Evolutionary conservation across 2,329 filamentous ascomycete species (phyloP), one percentile per base, ranked within the genome.

Genomic region (Ophiostoma angusticollis): DNA sequence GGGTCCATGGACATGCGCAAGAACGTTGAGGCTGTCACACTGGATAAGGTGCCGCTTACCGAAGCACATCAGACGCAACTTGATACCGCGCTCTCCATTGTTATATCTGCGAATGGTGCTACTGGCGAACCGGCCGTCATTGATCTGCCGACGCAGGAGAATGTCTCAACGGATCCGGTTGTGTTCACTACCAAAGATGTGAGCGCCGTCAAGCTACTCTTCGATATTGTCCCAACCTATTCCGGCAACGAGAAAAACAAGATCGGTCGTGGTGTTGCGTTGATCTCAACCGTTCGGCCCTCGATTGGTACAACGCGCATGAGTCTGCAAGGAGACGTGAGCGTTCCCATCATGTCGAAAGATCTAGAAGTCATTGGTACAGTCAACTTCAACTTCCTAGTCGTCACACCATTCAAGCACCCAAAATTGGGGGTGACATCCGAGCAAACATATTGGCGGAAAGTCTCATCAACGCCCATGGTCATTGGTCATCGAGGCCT

Each of bases 151-250:
- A 81, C 95, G 1, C 85, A 95, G 49, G 89, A 95, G 39, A 93
- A 89, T 49, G 84, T 95, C 48, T 80, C 82, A 25, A 96, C 91
- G 0, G 89, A 95, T 50, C 91, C 91, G 0, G 84, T 98, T 31
- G 78, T 85, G 0, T 98, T 98, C 59, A 84, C 78, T 41, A 80
- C 89, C 0, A 69, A 61, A 1, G 84, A 96, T 53, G 68, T 78
- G 1, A 69, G 72, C 21, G 84, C 85, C 52, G 87, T 95, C 43
- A 93, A 89, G 56, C 65, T 98, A 9, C 67, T 93, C 37, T 98
- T 98, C 51, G 91, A 98, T 51, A 84, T 98, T 48, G 78, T 96
- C 2, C 91, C 89, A 2, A 98, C 91, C 0, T 96, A 96, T 59
- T 82, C 89, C 29, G 91, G 89, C 5, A 82, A 83, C 50, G 71